Conservation (phyloP, 2,329 filamentous ascomycete species). For the Aspergillus costaricaensis region DNA sequence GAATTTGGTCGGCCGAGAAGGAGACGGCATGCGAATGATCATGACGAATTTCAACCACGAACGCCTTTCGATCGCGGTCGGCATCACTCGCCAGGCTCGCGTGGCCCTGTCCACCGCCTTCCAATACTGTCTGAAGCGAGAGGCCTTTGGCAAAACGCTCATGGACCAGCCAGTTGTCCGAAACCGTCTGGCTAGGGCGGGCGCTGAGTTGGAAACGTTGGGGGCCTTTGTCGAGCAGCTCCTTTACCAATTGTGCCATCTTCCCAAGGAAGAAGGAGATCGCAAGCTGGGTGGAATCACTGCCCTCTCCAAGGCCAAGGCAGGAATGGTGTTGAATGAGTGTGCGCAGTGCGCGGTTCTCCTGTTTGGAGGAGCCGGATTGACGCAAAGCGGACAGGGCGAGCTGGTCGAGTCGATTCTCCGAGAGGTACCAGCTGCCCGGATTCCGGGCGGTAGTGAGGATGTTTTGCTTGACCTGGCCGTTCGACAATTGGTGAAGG, state of each 20-base stretch:
- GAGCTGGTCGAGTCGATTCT: conserved; percentile 69
- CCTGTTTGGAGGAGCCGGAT: conserved; percentile 74
- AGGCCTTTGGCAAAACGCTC: conserved; percentile 68
- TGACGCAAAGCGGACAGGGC: conserved; percentile 66
- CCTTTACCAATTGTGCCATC: conserved; percentile 65
- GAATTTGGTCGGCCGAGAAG: conserved; percentile 70
- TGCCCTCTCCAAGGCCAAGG: conserved; percentile 71
- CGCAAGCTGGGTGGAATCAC: conserved; percentile 68
- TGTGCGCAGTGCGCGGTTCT: conserved; percentile 69
- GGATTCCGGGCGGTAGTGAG: conserved; percentile 69
- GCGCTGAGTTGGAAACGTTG: conserved; percentile 67
- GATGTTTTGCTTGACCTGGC: conserved; percentile 72
- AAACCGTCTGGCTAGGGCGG: conserved; percentile 70
- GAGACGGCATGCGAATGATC: conserved; percentile 71
- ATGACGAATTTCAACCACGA: conserved; percentile 84
- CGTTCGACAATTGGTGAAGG: conserved; percentile 69
- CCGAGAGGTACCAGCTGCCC: conserved; percentile 63
- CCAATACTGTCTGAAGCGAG: conserved; percentile 64
- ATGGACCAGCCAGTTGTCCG: conserved; percentile 75
- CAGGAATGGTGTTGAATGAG: conserved; percentile 70
- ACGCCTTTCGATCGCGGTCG: conserved; percentile 66
- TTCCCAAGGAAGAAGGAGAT: conserved; percentile 53
- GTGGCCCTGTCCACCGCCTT: conserved; percentile 63
- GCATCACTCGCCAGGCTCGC: conserved; percentile 62
- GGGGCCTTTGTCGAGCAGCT: conserved; percentile 74